A percentile compares a stretch with the other conserved stretches of the same genome.
phyloP scores from a whole-genome alignment of 83 land plant species.

The Larix sibirica region DNA sequence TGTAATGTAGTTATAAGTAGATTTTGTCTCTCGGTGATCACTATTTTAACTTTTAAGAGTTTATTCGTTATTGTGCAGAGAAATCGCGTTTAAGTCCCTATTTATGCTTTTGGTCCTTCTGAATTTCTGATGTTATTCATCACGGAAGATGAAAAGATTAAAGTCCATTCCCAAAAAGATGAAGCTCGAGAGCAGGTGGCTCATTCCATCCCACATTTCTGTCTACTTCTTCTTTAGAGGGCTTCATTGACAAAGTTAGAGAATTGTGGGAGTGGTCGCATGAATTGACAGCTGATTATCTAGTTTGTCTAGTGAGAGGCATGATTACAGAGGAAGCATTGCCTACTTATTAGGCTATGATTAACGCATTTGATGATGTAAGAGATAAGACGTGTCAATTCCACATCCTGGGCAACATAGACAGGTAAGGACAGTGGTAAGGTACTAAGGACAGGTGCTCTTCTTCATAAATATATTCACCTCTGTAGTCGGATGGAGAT shows the following conservation, averaged over 20 bases:
- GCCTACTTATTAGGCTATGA: conserved; percentile 48
- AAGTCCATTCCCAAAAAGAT: conserved; percentile 9
- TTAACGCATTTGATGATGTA: conserved; percentile 55
- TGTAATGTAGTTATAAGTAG: too few relatives aligned
- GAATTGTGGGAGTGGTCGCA: conserved; percentile 30
- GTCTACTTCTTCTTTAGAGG: conserved; percentile 25
- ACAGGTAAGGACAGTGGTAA: conserved; percentile 17
- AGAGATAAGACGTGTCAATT: conserved; percentile 50
- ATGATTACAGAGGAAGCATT: conserved; percentile 44
- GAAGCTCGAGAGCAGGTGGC: conserved; percentile 37
- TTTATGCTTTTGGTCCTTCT: too few relatives aligned
- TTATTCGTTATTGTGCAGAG: too few relatives aligned
- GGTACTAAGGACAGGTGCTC: too few relatives aligned
- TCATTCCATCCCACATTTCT: conserved; percentile 35
- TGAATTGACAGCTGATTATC: conserved; percentile 35
- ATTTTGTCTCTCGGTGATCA: too few relatives aligned
- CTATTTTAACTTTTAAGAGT: too few relatives aligned
- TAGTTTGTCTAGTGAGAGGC: conserved; percentile 35
- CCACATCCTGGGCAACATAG: conserved; percentile 47
- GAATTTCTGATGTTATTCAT: not conserved
- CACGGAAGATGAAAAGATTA: not conserved
- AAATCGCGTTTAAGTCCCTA: too few relatives aligned
- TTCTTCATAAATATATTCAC: too few relatives aligned
- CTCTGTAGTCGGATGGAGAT: conserved; percentile 51
- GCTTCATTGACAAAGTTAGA: conserved; percentile 30